Evolutionary conservation across 2,329 filamentous ascomycete species (phyloP).

Genomic region (Penicillium sp.): DNA sequence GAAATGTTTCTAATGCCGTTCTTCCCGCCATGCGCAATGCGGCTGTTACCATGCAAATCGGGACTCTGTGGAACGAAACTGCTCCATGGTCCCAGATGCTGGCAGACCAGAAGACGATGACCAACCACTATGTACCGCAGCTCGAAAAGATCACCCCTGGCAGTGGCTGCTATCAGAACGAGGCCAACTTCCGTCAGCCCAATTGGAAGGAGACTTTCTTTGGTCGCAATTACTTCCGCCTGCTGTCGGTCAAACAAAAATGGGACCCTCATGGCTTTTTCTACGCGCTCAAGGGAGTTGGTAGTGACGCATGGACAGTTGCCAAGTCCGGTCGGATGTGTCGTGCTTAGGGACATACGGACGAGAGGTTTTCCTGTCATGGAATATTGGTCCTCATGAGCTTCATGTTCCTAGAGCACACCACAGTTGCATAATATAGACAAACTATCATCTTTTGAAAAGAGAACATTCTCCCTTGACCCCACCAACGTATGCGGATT

Average conservation of each 20-base stretch:
- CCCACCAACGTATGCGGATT: no score
- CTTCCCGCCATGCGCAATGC: conserved; percentile 38
- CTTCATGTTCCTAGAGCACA: no score
- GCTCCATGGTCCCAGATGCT: conserved; percentile 36
- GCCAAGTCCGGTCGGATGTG: conserved; percentile 28
- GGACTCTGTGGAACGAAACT: conserved; percentile 35
- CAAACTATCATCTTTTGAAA: no score
- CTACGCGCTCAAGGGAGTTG: conserved; percentile 38
- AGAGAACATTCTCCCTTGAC: no score
- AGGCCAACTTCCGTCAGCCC: conserved; percentile 39
- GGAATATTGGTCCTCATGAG: no score
- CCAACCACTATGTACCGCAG: conserved; percentile 36
- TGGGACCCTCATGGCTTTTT: conserved; percentile 41
- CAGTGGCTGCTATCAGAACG: conserved; percentile 41
- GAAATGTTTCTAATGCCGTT: conserved; percentile 38
- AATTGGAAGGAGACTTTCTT: conserved; percentile 41
- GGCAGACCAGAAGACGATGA: conserved; percentile 36
- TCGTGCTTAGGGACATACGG: conserved; percentile 6
- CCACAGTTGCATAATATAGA: no score
- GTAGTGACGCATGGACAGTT: conserved; percentile 35
- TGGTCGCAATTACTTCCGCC: conserved; percentile 36
- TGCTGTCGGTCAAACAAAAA: conserved; percentile 37
- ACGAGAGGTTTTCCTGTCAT: neutral
- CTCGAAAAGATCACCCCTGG: conserved; percentile 38
- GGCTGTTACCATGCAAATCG: conserved; percentile 34